Percentiles rank a stretch among this genome's conserved stretches.
Conservation (phyloP, 345 rosid species). For the Eutrema japonicum region DNA sequence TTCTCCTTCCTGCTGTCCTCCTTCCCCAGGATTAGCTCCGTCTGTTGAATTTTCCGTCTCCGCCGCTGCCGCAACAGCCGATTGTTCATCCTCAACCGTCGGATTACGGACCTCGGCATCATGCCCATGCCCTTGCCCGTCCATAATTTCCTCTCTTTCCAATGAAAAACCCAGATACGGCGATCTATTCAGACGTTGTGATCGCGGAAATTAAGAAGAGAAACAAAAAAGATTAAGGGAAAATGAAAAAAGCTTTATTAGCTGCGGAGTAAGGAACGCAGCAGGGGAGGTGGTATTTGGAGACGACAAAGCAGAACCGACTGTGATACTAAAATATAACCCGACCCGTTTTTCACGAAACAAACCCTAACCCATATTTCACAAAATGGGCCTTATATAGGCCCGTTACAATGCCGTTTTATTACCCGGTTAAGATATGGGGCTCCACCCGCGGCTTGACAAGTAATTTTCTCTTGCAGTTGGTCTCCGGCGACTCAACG, state of each 20-base stretch:
- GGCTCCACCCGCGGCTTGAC: conserved; percentile 15
- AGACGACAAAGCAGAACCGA: conserved; percentile 41
- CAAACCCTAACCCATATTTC: conserved; percentile 42
- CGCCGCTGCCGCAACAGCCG: conserved; percentile 7
- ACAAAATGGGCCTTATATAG: conserved; percentile 12
- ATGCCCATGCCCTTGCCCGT: conserved; percentile 50
- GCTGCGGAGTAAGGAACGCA: conserved; percentile 19
- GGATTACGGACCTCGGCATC: conserved; percentile 43
- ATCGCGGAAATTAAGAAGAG: conserved; percentile 12
- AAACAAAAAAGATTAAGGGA: neutral
- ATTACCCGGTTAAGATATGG: neutral
- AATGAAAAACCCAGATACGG: neutral
- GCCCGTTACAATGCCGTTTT: conserved; percentile 16
- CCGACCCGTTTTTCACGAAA: conserved; percentile 37
- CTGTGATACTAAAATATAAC: conserved; percentile 26
- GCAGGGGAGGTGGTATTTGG: conserved; percentile 37
- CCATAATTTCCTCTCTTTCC: conserved; percentile 27
- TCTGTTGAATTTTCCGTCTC: conserved; percentile 19
- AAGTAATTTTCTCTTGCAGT: neutral
- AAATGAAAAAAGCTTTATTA: neutral
- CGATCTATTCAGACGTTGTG: conserved; percentile 27
- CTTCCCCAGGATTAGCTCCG: conserved; percentile 38
- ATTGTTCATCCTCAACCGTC: conserved; percentile 26
- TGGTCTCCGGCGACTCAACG: conserved; percentile 17
- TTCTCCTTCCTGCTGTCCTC: conserved; percentile 50